Evolutionary conservation across 2,329 filamentous ascomycete species (phyloP), one percentile per base, ranked within the genome.

Genomic region (Aaosphaeria arxii): DNA sequence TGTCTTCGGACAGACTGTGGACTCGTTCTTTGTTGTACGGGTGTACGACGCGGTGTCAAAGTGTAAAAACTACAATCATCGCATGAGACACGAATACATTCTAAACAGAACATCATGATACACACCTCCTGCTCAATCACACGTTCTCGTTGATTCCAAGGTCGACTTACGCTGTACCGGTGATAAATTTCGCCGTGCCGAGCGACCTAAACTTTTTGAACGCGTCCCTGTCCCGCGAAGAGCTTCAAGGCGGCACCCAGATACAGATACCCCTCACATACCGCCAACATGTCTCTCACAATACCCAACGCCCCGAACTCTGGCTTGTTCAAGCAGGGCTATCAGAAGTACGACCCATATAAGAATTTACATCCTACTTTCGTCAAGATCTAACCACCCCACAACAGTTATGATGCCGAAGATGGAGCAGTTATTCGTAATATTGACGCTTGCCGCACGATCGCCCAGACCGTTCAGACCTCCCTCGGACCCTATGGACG

Each of bases 371-470:
- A 53, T 55, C 49, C 41, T 45, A 47, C 17, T 52, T 54, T 50
- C 45, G 48, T 50, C 49, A 30, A 47, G 17, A 55, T 44, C 58
- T 66, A 62, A 75, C 75, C 58, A 68, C 55, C 55, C 55, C 55
- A 59, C 53, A 51, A 58, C 68, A 97, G 95, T 82, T 96, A 99
- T 78, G 92, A 97, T 71, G 87, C 92, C 52, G 95, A 99, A 85
- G 94, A 99, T 88, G 94, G 94, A 71, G 95, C 94, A 60, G 91
- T 99, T 59, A 82, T 97, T 58, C 91, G 94, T 69, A 99, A 99
- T 75, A 97, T 99, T 76, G 95, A 99, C 70, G 94, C 95, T 71
- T 99, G 94, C 79, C 85, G 91, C 57, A 89, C 94, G 59, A 97
- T 99, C 74, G 86, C 94, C 50, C 89, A 88, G 64, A 99, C 94